Percentiles rank a stretch among this genome's conserved stretches.
phyloP scores from a whole-genome alignment of 306 rosid genomes.

The Rosa persica region DNA sequence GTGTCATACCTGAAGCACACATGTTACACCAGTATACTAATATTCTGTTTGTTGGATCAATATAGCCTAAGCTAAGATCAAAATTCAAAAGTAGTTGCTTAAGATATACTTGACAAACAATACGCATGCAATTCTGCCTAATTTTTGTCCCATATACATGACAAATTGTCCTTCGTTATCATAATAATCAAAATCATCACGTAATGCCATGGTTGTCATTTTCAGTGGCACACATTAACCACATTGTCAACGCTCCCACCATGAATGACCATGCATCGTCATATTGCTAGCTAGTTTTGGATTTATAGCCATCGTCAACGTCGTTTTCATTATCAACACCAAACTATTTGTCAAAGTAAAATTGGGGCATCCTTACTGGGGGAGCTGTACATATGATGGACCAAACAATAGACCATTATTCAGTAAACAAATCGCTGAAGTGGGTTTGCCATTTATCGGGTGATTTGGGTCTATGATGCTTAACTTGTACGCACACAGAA shows the following conservation, averaged over 20 bases:
- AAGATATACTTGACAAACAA: not conserved
- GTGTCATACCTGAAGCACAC: constrained; percentile 1
- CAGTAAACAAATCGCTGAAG: not conserved
- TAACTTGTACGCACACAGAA: not conserved
- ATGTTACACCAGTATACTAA: not conserved
- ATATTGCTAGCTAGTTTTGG: not conserved
- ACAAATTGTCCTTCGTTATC: constrained; percentile 27
- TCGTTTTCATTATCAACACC: constrained; percentile 31
- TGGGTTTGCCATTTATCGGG: not conserved
- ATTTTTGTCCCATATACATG: constrained; percentile 15
- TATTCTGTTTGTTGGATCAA: not conserved
- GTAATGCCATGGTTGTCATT: constrained; percentile 28
- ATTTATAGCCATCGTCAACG: constrained; percentile 29
- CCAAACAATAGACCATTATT: not conserved
- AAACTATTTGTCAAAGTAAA: constrained; percentile 13
- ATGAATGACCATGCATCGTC: not conserved
- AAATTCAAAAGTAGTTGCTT: not conserved
- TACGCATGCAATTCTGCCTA: not conserved
- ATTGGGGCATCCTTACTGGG: not conserved
- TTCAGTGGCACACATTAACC: constrained; percentile 29
- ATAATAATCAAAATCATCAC: constrained; percentile 14
- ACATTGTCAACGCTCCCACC: constrained; percentile 18
- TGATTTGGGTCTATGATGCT: not conserved
- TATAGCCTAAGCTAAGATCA: not conserved
- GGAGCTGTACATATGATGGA: not conserved